These are phyloP conservation scores for Hypoxylon sp. DNA, from an alignment of 2,329 filamentous ascomycete genomes.

Conservation along the genomic window DNA sequence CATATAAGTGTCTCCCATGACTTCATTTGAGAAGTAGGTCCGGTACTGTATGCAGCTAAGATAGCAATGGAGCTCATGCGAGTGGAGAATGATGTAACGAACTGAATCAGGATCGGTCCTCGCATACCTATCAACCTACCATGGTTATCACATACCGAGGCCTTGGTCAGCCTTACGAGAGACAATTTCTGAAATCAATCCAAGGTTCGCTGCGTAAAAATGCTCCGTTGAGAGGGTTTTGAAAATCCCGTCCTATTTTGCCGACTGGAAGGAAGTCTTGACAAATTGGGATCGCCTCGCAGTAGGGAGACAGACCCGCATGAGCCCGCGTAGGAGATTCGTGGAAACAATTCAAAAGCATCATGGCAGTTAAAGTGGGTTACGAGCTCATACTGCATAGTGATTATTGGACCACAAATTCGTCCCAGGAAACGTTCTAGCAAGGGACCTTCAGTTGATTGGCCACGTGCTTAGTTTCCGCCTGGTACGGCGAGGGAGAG, in stretches of 20 bases:
- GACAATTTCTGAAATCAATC: slow-evolving; percentile 15
- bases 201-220: slow-evolving; percentile 20
- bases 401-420: slow-evolving; percentile 18
- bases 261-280: slow-evolving; percentile 21
- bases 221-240: slow-evolving; percentile 22
- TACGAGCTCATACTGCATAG: slow-evolving; percentile 1
- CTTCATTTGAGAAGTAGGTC: slow-evolving; percentile 33
- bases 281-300: slow-evolving; percentile 34
- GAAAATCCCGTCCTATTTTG: slow-evolving; percentile 39
- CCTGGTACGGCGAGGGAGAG: slow-evolving; percentile 2
- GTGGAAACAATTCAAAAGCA: slow-evolving; percentile 18
- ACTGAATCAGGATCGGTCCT: slow-evolving; percentile 29
- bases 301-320: slow-evolving; percentile 28
- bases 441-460: slow-evolving; percentile 22
- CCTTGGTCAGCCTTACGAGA: slow-evolving; percentile 46
- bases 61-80: slow-evolving; percentile 28
- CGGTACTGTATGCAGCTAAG: slow-evolving; percentile 37
- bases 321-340: slow-evolving; percentile 16
- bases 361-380: slow-evolving; percentile 27
- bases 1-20: slow-evolving; percentile 28
- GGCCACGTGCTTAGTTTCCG: slow-evolving; percentile 29
- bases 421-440: slow-evolving; percentile 20
- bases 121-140: slow-evolving; percentile 20
- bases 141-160: slow-evolving; percentile 39
- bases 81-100: slow-evolving; percentile 36